phyloP scores from a whole-genome alignment of 176 grass and related monocot species.

The Avena insularis region DNA sequence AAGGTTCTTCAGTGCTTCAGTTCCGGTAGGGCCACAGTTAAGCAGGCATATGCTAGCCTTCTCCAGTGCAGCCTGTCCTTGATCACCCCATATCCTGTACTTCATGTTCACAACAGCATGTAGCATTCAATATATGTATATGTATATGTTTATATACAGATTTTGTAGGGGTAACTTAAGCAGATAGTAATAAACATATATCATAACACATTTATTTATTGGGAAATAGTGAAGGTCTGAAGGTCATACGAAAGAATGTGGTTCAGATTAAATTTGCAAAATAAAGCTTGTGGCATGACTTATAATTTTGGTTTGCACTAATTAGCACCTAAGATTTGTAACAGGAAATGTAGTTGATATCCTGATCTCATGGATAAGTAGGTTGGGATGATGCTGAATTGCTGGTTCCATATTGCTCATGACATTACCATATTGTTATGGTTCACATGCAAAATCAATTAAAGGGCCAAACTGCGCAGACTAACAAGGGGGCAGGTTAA shows the following conservation, averaged over 20 bases:
- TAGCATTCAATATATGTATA: slow-evolving; percentile 20
- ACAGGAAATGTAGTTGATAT: background rate
- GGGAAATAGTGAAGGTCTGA: background rate
- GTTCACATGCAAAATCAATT: no score
- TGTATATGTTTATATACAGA: background rate
- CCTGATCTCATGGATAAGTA: background rate
- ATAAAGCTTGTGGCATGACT: background rate
- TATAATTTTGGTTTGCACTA: background rate
- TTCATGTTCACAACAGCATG: slow-evolving; percentile 23
- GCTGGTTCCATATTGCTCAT: background rate
- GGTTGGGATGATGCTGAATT: background rate
- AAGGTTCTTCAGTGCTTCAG: slow-evolving; percentile 88
- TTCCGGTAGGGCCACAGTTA: slow-evolving; percentile 83
- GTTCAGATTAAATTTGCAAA: background rate
- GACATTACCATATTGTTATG: no score
- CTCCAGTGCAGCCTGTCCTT: slow-evolving; percentile 87
- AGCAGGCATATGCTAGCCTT: slow-evolving; percentile 94
- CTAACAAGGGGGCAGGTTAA: background rate
- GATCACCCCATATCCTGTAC: slow-evolving; percentile 75
- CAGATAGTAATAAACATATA: background rate
- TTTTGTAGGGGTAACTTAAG: no score
- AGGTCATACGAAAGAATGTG: background rate
- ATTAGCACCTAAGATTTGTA: background rate
- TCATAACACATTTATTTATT: background rate
- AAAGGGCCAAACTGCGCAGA: background rate